Base-by-base conservation (phyloP, 2,329 filamentous ascomycete species). In the Calonectria honghensis region DNA sequence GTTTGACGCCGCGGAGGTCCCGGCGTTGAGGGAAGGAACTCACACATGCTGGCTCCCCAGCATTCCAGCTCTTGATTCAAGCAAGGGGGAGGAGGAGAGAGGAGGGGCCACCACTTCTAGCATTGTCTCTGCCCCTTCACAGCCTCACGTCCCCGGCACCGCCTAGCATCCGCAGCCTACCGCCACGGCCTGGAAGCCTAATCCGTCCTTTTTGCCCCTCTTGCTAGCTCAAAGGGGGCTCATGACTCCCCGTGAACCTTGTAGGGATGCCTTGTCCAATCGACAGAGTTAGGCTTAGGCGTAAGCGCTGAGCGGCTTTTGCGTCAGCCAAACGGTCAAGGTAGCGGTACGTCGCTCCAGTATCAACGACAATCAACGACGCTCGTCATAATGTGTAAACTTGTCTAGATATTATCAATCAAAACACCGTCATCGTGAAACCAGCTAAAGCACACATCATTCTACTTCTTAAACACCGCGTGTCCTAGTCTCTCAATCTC, bases 401-500 rank as follows among this genome's bases (percentile, higher is more conserved):
- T 41, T 6, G 41, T 48, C 41, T 48, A n/a, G 41, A 48, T 48
- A 48, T 48, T 48, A 48, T 48, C 41, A 48, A 48, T 48, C 20
- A 48, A 41, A 48, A 41, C 14, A 41, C 6, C 39, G 16, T 41
- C 39, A 7, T 20, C 16, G 39, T 41, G 39, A 41, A 41, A 41
- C 39, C 39, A 41, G 20, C 39, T 41, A 41, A 39, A 41, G 20
- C 20, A n/a, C 41, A 48, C 39, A 18, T 41, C 39, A 9, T 24
- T 68, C 77, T 78, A 81, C 77, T 82, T 85, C 85, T 87, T 91
- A 80, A 93, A 91, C 29, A 87, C 88, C 16, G 86, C 90, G 76
- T 94, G 90, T 79, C 90, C 90, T 67, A 98, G 87, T 80, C 94
- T 90, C 86, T 98, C 96, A 85, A 98, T 95, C 85, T 98, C 96